Conservation (phyloP, 768 basidiomycete genomes). For the Termitomyces sp. region DNA sequence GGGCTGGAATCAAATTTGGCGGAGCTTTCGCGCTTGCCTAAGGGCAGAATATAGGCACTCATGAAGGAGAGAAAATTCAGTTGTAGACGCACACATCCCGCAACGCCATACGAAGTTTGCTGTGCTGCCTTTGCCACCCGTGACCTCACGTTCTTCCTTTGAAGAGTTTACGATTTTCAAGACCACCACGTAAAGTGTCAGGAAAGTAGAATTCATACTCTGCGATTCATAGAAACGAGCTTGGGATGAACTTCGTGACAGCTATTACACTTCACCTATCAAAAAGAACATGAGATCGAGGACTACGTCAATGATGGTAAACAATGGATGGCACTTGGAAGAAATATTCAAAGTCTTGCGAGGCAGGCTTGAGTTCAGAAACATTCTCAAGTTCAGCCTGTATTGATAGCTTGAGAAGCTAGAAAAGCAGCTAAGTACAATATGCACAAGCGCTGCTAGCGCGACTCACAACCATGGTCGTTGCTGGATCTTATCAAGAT, state of each 20-base stretch:
- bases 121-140: slow-evolving; percentile 57
- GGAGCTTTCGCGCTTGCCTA: slow-evolving; percentile 73
- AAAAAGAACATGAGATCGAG: slow-evolving; percentile 3
- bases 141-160: slow-evolving; percentile 64
- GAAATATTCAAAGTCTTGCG: slow-evolving; percentile 71
- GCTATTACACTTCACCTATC: slow-evolving; percentile 69
- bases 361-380: slow-evolving; percentile 60
- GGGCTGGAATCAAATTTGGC: slow-evolving; percentile 66
- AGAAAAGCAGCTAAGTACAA: background rate
- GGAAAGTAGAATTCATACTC: slow-evolving; percentile 30
- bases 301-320: background rate
- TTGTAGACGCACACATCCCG: slow-evolving; percentile 41
- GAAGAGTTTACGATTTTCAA: background rate
- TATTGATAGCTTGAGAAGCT: slow-evolving; percentile 64
- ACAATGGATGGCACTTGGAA: slow-evolving; percentile 61
- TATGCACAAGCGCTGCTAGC: background rate
- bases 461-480: slow-evolving; percentile 47
- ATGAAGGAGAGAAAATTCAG: background rate
- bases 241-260: slow-evolving; percentile 78
- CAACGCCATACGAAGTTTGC: slow-evolving; percentile 85
- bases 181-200: background rate
- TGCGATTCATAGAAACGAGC: slow-evolving; percentile 63
- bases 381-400: slow-evolving; percentile 81
- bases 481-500: slow-evolving; percentile 1
- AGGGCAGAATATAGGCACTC: background rate